Conservation (phyloP, 1,284 basidiomycete species). For the Vanrija humicola region DNA sequence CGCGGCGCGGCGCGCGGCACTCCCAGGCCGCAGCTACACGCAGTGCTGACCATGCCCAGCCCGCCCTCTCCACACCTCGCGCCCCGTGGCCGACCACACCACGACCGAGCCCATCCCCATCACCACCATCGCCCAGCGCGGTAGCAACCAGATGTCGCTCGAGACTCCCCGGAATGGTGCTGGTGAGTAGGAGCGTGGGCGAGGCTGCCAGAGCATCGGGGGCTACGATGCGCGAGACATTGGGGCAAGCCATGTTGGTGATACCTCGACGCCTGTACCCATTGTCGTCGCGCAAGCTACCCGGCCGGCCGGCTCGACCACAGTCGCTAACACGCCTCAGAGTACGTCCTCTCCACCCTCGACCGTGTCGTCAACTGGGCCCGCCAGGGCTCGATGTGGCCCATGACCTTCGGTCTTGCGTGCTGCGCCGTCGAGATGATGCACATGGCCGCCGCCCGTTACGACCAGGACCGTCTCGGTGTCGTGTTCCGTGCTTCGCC, state of each 20-base stretch:
- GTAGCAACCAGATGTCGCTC: constrained; percentile 77
- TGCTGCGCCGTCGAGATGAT: constrained; percentile 99
- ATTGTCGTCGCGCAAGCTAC: background rate
- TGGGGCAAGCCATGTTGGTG: too few relatives aligned
- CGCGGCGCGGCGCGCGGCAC: background rate
- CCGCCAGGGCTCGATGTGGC: constrained; percentile 97
- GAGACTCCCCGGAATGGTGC: constrained; percentile 85
- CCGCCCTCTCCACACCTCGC: constrained; percentile 32
- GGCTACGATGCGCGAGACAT: too few relatives aligned
- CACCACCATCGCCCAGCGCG: constrained; percentile 60
- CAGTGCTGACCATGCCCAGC: constrained; percentile 13
- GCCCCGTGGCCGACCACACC: constrained; percentile 25
- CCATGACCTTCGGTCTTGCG: constrained; percentile 97
- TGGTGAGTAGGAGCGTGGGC: constrained; percentile 56
- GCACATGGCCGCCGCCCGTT: constrained; percentile 86
- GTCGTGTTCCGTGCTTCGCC: constrained; percentile 98
- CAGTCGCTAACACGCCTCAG: constrained; percentile 50
- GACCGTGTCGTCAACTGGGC: constrained; percentile 99
- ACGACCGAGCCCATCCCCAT: constrained; percentile 41
- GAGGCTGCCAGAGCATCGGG: too few relatives aligned
- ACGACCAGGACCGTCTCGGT: constrained; percentile 97
- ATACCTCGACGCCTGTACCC: too few relatives aligned
- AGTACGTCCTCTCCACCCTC: constrained; percentile 92
- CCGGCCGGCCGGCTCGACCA: too few relatives aligned
- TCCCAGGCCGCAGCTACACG: too few relatives aligned